Percentiles rank a stretch among this genome's conserved stretches.
Conservation (phyloP, 495 filamentous ascomycete genomes). For the Podospora australis region DNA sequence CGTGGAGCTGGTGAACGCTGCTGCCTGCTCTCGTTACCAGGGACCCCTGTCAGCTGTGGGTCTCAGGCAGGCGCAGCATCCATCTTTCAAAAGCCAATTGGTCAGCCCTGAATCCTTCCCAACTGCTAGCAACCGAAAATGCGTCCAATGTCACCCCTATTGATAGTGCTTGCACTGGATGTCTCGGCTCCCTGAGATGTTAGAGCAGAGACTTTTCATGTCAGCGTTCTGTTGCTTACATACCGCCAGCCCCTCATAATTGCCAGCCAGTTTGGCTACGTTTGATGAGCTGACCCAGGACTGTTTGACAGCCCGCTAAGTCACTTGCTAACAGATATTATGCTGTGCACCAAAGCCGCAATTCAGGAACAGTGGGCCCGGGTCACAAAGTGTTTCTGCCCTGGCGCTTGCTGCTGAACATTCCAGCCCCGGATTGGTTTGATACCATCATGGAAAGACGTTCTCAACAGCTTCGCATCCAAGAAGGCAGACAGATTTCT, state of each 20-base stretch:
- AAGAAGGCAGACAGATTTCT: background rate
- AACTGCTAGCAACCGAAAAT: constrained; percentile 9
- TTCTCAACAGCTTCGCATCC: background rate
- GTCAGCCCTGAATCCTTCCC: constrained; percentile 22
- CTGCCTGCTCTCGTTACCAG: constrained; percentile 26
- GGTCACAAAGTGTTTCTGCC: background rate
- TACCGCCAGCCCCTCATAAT: background rate
- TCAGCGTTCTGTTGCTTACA: constrained; percentile 1
- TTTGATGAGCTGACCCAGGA: background rate
- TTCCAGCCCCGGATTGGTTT: too few relatives aligned
- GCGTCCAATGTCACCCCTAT: constrained; percentile 17
- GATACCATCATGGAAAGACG: too few relatives aligned
- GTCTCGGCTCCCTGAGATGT: constrained; percentile 3
- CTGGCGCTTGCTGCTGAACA: too few relatives aligned
- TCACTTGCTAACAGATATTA: background rate
- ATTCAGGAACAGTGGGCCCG: background rate
- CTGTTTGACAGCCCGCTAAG: background rate
- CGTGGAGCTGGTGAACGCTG: constrained; percentile 20
- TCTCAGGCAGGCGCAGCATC: constrained; percentile 24
- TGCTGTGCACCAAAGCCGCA: background rate
- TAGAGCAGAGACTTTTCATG: too few relatives aligned
- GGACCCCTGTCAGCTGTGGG: constrained; percentile 16
- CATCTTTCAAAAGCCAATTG: constrained; percentile 12
- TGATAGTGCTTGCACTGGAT: constrained; percentile 8
- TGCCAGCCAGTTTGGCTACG: background rate